Evolutionary conservation across 371 early-diverging fungal genomes (phyloP).

Genomic region (Syncephalastrum sp.): DNA sequence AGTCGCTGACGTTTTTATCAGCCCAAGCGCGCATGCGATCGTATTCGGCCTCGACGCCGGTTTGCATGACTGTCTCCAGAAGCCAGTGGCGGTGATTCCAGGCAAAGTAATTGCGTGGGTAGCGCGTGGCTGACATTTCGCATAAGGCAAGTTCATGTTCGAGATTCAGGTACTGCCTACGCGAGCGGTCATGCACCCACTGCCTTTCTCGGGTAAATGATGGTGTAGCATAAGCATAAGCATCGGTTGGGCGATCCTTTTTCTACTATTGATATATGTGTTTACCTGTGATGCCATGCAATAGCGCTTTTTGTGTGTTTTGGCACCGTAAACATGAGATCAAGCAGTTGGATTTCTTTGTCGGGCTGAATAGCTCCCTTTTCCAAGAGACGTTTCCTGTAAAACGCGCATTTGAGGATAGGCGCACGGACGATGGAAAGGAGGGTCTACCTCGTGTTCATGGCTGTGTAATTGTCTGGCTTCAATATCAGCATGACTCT

Average conservation of each 20-base stretch:
- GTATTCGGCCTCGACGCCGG: constrained; percentile 23
- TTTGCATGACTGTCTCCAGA: constrained; percentile 14
- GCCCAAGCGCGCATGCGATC: constrained; percentile 32
- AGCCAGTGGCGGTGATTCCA: constrained; percentile 58
- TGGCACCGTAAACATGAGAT: constrained; percentile 52
- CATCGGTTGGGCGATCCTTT: too few relatives aligned
- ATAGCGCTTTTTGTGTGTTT: constrained; percentile 55
- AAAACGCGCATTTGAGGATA: background rate
- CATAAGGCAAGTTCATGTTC: constrained; percentile 41
- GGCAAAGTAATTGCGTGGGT: constrained; percentile 58
- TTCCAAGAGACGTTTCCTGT: constrained; percentile 44
- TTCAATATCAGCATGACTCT: constrained; percentile 46
- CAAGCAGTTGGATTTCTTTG: constrained; percentile 39
- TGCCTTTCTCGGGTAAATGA: constrained; percentile 15
- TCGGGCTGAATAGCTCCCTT: constrained; percentile 21
- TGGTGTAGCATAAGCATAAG: too few relatives aligned
- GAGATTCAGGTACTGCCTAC: constrained; percentile 15
- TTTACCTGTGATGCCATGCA: constrained; percentile 58
- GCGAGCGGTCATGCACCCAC: constrained; percentile 30
- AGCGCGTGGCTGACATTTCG: constrained; percentile 30
- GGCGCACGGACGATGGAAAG: background rate
- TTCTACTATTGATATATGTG: too few relatives aligned
- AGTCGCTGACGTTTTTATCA: constrained; percentile 53
- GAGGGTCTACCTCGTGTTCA: constrained; percentile 51
- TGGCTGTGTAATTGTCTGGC: constrained; percentile 57